Base-by-base conservation (phyloP, 164 flowering plant species). In the Kingdonia uniflora region DNA sequence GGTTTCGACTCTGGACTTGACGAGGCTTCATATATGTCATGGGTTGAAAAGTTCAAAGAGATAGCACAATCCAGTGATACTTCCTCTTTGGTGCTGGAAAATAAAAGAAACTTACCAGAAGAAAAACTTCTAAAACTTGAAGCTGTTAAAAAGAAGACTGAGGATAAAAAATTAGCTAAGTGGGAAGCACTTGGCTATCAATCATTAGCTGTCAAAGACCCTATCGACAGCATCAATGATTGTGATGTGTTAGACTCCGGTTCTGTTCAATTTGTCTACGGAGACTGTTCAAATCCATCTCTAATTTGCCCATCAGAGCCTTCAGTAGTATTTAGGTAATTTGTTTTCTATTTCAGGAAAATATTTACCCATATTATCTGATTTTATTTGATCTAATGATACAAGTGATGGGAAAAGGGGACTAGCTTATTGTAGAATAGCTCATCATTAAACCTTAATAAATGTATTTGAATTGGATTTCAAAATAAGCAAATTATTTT, bases 121-220 rank as follows among this genome's bases (percentile, higher is more conserved):
- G 77, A 78, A 41, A 85, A 64, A 63, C 67, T 57, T 51, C 54
- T 54, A 35, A 75, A 68, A 54, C 70, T 66, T 65, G 87, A 87
- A 73, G 72, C 73, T 55, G 82, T 88, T 24, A 79, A 65, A 59
- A 84, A 74, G 64, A 80, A 85, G 62, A 84, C 87, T 41, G 88
- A 85, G 65, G 94, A 84, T 60, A 80, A 78, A 68, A 92, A 78
- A 65, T 39, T 78, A 42, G 57, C 84, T 0, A 92, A 77, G 65
- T 92, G 99, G 96, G 83, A 82, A 73, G 68, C 84, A 53, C 83
- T 71, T 62, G 96, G 95, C 53, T 86, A 88, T 60, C 70, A 66
- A 33, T 88, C 98, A 24, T 54, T 84, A 44, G 70, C 82, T 63
- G 71, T 85, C 13, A 56, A 78, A 40, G 80, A 72, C 51, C 87